Evolutionary conservation across 2,329 filamentous ascomycete genomes (phyloP).

Genomic region (Xylariales sp.): DNA sequence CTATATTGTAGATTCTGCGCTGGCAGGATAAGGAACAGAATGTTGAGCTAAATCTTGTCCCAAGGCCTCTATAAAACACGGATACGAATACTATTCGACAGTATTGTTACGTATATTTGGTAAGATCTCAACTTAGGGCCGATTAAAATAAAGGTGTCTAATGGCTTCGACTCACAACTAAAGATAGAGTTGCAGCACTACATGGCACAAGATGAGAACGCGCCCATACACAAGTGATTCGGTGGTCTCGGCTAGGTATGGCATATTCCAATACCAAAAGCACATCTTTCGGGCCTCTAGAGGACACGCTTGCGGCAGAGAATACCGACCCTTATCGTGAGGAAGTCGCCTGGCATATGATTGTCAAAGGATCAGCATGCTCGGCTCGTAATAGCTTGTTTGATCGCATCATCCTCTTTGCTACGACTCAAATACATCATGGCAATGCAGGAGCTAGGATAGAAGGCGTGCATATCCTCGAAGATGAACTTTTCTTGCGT

Average conservation of each 20-base stretch:
- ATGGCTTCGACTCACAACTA: conserved; percentile 24
- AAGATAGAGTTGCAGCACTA: conserved; percentile 24
- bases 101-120: conserved; percentile 9
- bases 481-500: background rate
- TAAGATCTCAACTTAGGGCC: background rate
- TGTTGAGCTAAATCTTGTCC: background rate
- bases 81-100: conserved; percentile 20
- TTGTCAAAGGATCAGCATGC: conserved; percentile 8
- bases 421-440: conserved; percentile 16
- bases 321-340: conserved; percentile 31
- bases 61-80: conserved; percentile 26
- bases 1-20: conserved; percentile 2
- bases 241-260: conserved; percentile 28
- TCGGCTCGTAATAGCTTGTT: conserved; percentile 13
- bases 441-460: conserved; percentile 20
- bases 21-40: background rate
- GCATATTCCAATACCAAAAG: conserved; percentile 23
- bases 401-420: conserved; percentile 26
- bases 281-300: conserved; percentile 19
- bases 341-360: conserved; percentile 22
- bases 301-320: conserved; percentile 22
- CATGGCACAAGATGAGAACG: conserved; percentile 16
- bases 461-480: conserved; percentile 17
- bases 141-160: conserved; percentile 19
- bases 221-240: conserved; percentile 29